phyloP scores from a whole-genome alignment of 768 basidiomycete genomes.

The Naganishia antarctica region DNA sequence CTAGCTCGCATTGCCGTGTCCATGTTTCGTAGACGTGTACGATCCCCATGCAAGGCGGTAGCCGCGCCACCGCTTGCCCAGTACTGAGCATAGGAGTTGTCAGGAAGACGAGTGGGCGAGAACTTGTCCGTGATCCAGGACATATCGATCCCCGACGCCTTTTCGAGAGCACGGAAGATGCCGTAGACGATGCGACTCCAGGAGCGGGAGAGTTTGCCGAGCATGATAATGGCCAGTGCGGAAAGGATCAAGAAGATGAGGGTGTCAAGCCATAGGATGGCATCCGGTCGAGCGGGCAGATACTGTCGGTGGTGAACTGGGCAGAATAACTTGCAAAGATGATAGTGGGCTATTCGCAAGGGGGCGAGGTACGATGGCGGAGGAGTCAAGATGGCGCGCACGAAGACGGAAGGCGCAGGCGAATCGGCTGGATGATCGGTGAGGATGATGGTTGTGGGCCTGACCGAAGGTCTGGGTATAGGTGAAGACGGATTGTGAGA shows the following conservation, averaged over 20 bases:
- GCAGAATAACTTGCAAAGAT: constrained; percentile 18
- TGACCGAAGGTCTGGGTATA: constrained; percentile 2
- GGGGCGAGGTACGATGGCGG: constrained; percentile 16
- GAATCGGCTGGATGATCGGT: neutral
- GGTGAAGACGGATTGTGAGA: neutral
- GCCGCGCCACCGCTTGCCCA: neutral
- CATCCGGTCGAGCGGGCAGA: constrained; percentile 8
- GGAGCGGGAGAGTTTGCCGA: constrained; percentile 23
- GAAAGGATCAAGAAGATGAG: constrained; percentile 30
- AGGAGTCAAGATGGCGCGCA: constrained; percentile 1
- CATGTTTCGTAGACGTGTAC: constrained; percentile 7
- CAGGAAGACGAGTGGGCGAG: neutral
- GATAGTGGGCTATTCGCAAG: constrained; percentile 19
- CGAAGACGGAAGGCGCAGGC: constrained; percentile 12
- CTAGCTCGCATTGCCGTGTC: constrained; percentile 17
- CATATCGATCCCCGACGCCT: constrained; percentile 17
- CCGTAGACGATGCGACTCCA: constrained; percentile 1
- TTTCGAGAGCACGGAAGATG: neutral
- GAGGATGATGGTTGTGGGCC: neutral
- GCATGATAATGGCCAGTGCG: constrained; percentile 29
- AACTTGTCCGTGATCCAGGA: constrained; percentile 13
- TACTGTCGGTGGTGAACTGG: neutral
- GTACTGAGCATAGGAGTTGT: neutral
- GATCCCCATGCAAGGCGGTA: neutral
- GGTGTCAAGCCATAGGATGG: constrained; percentile 32